Evolutionary conservation across 495 filamentous ascomycete genomes (phyloP), one percentile per base, ranked within the genome.

Genomic region (Neurospora pannonica): DNA sequence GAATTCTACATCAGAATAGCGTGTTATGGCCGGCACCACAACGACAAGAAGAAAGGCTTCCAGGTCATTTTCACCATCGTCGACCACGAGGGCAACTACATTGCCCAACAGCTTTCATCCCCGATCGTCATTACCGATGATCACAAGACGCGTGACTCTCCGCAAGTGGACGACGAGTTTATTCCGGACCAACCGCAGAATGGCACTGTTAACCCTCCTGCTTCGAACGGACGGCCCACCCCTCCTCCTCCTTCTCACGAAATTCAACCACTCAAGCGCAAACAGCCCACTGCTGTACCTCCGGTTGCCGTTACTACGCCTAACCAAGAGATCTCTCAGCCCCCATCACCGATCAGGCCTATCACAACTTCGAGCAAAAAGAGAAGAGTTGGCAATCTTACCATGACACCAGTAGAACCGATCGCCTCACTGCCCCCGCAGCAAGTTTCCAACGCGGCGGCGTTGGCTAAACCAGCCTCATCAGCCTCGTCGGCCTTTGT

Each of bases 51-150:
- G 72, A 67, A 67, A 19, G 95, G 95, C 3, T 98, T 97, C 77
- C 92, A 93, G 78, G 93, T 98, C 76, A 97, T 98, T 38, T 96
- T 97, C 79, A 98, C 95, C 3, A 83, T 98, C 71, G 97, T 94
- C 78, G 93, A 97, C 83, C 87, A 91, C 75, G 78, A 87, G 71
- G 90, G 89, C 78, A 89, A 90, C 54, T 82, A 97, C 28, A 82
- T 97, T 70, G 92, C 94, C 24, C 95, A 98, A 78, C 88, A 89
- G n/a, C 91, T 97, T 36, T 94, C 93, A 6, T 88, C 89, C 40
- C 91, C 93, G 1, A 96, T 97, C 72, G 92, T 97, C 87, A 97
- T 98, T 77, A 98, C 95, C 1, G 95, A 98, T 81, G 95, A 98
- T 79, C 95, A 98, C 83, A 98, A 98, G 81, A 95, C 93, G 4